Evolutionary conservation across 1,284 basidiomycete genomes (phyloP).

Genomic region (Crepidotus sp.): DNA sequence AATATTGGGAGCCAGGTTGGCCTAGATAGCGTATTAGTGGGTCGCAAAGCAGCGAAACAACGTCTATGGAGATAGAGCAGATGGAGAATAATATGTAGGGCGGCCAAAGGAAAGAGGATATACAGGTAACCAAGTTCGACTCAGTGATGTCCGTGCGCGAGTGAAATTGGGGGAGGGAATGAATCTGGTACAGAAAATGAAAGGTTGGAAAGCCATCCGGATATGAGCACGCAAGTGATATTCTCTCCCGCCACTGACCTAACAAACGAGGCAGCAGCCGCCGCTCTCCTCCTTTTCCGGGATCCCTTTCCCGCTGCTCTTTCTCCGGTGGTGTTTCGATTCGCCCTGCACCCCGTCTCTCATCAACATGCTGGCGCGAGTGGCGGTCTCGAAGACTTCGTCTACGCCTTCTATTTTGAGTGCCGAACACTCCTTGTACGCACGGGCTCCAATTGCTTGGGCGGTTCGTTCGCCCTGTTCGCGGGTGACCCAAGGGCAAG

Average conservation of each 20-base stretch:
- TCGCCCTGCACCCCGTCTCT: constrained; percentile 64
- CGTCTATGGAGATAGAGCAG: constrained; percentile 15
- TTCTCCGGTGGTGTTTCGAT: constrained; percentile 39
- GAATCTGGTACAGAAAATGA: constrained; percentile 12
- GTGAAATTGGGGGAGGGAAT: constrained; percentile 7
- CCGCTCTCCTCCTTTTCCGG: constrained; percentile 39
- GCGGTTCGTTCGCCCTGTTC: constrained; percentile 75
- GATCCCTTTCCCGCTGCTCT: constrained; percentile 39
- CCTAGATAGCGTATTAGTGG: constrained; percentile 10
- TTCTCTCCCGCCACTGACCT: constrained; percentile 14
- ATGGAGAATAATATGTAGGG: constrained; percentile 11
- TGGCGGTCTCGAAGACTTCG: constrained; percentile 92
- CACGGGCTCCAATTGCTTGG: constrained; percentile 74
- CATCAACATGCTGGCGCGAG: constrained; percentile 89
- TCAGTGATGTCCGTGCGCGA: constrained; percentile 14
- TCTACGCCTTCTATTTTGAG: constrained; percentile 90
- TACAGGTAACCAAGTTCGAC: constrained; percentile 13
- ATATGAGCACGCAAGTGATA: constrained; percentile 6
- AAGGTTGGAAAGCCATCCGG: constrained; percentile 6
- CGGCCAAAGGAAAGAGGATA: background rate
- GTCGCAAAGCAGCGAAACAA: constrained; percentile 8
- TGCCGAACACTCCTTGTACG: constrained; percentile 90
- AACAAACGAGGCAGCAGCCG: constrained; percentile 55
- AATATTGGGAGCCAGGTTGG: constrained; percentile 1
- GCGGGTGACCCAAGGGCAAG: constrained; percentile 50